These are phyloP conservation scores for Phytophthora pinifolia DNA, from an alignment of 352 stramenopile species.

Conservation along the genomic window DNA sequence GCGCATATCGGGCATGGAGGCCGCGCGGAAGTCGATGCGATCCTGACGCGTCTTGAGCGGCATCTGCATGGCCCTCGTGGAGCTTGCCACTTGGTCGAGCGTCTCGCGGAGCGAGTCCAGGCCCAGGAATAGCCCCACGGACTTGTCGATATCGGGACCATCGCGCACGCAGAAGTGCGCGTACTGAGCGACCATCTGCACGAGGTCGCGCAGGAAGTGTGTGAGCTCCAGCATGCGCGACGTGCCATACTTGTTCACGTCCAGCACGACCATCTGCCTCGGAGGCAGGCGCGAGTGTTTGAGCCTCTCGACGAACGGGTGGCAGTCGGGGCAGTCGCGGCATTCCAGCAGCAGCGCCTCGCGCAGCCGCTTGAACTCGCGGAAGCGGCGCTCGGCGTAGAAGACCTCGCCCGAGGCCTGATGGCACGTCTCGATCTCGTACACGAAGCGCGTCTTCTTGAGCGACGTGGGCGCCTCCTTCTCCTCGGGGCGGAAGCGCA, in stretches of 20 bases:
- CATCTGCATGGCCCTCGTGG: conserved; percentile 33
- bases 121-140: conserved; percentile 59
- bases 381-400: conserved; percentile 52
- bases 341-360: conserved; percentile 61
- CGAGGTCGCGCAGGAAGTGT: conserved; percentile 60
- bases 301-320: conserved; percentile 50
- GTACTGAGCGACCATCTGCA: conserved; percentile 40
- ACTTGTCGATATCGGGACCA: conserved; percentile 64
- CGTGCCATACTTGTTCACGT: conserved; percentile 59
- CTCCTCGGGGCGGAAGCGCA: conserved; percentile 57
- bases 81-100: conserved; percentile 37
- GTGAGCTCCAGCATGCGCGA: conserved; percentile 62
- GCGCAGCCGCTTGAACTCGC: conserved; percentile 70
- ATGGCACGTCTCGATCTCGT: conserved; percentile 75
- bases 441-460: conserved; percentile 73
- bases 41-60: conserved; percentile 62
- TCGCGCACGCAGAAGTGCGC: conserved; percentile 47
- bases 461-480: conserved; percentile 44
- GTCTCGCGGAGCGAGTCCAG: conserved; percentile 45
- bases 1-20: conserved; percentile 70
- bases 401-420: conserved; percentile 59
- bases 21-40: conserved; percentile 63
- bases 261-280: conserved; percentile 54
- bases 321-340: conserved; percentile 49
- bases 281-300: conserved; percentile 50